phyloP scores from a whole-genome alignment of 805 yeast genomes.

The Candida endomychidarum region DNA sequence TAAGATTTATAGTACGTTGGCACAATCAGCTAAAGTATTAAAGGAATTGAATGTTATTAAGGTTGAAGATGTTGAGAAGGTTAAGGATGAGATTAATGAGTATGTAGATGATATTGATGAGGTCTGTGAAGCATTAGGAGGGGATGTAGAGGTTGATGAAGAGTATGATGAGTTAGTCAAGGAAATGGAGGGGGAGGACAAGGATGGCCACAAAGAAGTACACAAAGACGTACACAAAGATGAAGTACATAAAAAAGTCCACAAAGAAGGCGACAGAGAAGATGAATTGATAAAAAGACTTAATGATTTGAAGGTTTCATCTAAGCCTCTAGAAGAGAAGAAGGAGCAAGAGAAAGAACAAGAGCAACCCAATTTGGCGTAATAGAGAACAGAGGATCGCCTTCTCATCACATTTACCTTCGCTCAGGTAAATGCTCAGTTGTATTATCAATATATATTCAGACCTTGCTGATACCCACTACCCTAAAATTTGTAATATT shows the following conservation, averaged over 20 bases:
- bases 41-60: slow-evolving; percentile 29
- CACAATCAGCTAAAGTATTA: slow-evolving; percentile 26
- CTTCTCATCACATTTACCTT: no score
- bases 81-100: slow-evolving; percentile 29
- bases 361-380: no score
- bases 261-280: background rate
- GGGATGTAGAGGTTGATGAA: slow-evolving; percentile 30
- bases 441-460: no score
- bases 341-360: no score
- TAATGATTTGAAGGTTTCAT: slow-evolving; percentile 14
- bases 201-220: slow-evolving; percentile 3
- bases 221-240: no score
- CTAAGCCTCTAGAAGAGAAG: slow-evolving; percentile 1
- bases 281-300: slow-evolving; percentile 16
- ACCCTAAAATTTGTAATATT: slow-evolving; percentile 55
- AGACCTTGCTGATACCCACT: no score
- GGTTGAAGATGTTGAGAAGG: slow-evolving; percentile 25
- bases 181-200: slow-evolving; percentile 13
- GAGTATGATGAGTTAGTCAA: slow-evolving; percentile 26
- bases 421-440: no score
- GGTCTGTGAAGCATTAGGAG: slow-evolving; percentile 24
- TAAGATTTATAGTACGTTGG: slow-evolving; percentile 25
- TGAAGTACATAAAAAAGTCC: background rate
- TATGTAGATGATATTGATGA: slow-evolving; percentile 29
- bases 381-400: no score